Evolutionary conservation across 208 protist genomes (phyloP), one percentile per base, ranked within the genome.

Genomic region (Crithidia acanthocephali): DNA sequence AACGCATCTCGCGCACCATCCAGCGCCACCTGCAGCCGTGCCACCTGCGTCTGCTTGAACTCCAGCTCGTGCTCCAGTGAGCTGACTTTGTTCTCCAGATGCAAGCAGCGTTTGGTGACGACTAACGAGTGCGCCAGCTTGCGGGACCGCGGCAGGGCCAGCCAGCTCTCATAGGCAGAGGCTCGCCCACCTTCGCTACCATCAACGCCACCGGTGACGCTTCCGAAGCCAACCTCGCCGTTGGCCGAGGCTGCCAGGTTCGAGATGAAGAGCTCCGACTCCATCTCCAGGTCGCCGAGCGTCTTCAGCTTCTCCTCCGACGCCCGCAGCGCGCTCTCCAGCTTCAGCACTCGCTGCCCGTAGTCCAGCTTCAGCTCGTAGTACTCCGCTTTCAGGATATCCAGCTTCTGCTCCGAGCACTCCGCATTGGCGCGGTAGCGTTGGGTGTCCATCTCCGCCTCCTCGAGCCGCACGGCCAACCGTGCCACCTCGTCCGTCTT

Each of bases 361-460:
- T 94, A 83, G 59, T 86, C 81, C 25, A 96, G 76, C 59, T 91
- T 93, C 33, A 94, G 59, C 59, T 96, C 91, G 64, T 96, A 96
- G 75, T 93, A 96, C 81, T 96, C 88, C 2, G 85, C 83, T 67
- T 96, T 96, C 0, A 96, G 73, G 51, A 96, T 96, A 47, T 96
- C 91, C 8, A 96, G 75, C 70, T 96, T 96, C 68, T 96, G 88
- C 73, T 96, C 91, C 22, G 64, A 83, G 76, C 91, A 96, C 74
- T 96, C 91, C 9, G 88, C 86, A 32, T 74, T 86, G 30, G 88
- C 80, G 62, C 88, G 90, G 72, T 93, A 89, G 4, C 87, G 84
- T 66, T 92, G 81, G 23, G 55, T 58, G 32, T 96, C 84, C 83
- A 94, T 84, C 66, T 96, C 88, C 2, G 88, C 71, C 66, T 96